Evolutionary conservation across 2,329 filamentous ascomycete species (phyloP).

Genomic region (Claviceps sp.): DNA sequence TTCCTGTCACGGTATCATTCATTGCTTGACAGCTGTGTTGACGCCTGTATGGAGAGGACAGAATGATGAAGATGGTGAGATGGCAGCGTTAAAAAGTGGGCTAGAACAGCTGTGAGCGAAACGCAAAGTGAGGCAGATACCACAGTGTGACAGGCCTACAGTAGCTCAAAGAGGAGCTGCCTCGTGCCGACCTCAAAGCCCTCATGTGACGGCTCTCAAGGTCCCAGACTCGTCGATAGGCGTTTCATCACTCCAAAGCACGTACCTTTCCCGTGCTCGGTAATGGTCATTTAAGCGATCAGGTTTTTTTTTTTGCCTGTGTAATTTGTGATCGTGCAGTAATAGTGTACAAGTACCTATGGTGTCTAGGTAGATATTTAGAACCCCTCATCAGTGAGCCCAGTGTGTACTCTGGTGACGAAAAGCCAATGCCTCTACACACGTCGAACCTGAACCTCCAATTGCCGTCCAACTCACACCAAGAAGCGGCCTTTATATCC

Average conservation of each 20-base stretch:
- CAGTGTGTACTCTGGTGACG: too few species aligned
- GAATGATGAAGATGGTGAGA: background rate
- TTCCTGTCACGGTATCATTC: constrained; percentile 1
- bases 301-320: background rate
- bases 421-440: background rate
- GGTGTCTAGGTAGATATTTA: background rate
- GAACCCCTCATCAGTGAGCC: background rate
- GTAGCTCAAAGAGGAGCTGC: background rate
- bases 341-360: background rate
- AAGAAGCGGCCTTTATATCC: constrained; percentile 14
- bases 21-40: constrained; percentile 5
- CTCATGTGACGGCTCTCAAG: background rate
- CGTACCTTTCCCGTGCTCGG: background rate
- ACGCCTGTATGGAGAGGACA: constrained; percentile 2
- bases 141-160: background rate
- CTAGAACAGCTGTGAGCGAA: background rate
- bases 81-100: background rate
- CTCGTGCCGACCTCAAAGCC: background rate
- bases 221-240: background rate
- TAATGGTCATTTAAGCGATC: background rate
- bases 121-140: background rate
- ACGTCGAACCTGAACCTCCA: background rate
- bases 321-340: background rate
- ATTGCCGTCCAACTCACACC: background rate
- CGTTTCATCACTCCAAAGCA: too few species aligned